These are phyloP conservation scores for Farysia itapuensis DNA, from an alignment of 1,284 basidiomycete species.

Conservation along the genomic window DNA sequence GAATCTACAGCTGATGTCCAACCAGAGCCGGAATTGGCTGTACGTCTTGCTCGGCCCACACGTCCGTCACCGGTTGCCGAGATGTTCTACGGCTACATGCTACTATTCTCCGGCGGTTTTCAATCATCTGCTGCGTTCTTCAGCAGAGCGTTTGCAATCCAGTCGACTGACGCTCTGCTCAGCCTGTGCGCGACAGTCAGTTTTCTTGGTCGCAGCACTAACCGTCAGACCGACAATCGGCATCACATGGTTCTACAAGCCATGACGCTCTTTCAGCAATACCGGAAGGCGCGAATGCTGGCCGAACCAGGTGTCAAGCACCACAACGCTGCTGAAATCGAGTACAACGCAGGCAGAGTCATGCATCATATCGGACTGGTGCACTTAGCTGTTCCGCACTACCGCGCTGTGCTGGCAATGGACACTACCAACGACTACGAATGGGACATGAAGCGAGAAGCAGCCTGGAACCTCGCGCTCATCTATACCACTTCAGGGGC, in stretches of 20 bases:
- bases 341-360: constrained; percentile 85
- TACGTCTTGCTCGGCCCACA: constrained; percentile 27
- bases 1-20: too few species aligned
- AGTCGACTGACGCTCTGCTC: constrained; percentile 79
- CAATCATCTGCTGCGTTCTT: constrained; percentile 87
- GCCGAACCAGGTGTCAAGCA: constrained; percentile 4
- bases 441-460: constrained; percentile 37
- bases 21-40: constrained; percentile 7
- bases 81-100: constrained; percentile 82
- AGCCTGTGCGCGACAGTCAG: constrained; percentile 79
- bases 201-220: constrained; percentile 84
- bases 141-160: constrained; percentile 80
- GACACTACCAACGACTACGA: neutral
- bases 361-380: constrained; percentile 75
- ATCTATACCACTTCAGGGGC: constrained; percentile 45
- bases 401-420: constrained; percentile 29
- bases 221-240: constrained; percentile 89
- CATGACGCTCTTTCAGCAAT: constrained; percentile 32
- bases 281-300: constrained; percentile 4
- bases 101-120: constrained; percentile 80
- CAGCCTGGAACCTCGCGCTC: constrained; percentile 50
- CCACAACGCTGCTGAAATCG: constrained; percentile 66
- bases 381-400: constrained; percentile 49
- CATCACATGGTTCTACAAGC: constrained; percentile 66
- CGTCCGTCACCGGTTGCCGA: constrained; percentile 67